Evolutionary conservation across 1,139 yeast species (phyloP), one percentile per base, ranked within the genome.

Genomic region (Yamadazyma diddensiae): DNA sequence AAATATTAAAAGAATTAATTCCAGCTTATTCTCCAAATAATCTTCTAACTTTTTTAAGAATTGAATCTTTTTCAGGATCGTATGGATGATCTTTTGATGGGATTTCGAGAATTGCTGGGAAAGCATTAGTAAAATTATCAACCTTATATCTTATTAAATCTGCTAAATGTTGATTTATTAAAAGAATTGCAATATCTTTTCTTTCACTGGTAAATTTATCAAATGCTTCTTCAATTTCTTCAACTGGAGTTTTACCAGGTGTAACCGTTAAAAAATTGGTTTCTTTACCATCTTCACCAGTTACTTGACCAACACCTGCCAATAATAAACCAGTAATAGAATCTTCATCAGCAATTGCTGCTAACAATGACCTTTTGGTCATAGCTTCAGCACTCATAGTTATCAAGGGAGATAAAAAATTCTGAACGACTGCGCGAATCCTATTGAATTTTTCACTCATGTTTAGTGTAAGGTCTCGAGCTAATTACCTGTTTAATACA

Each of bases 81-180:
- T 92, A 92, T 15, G 99, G 98, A 57, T 92, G 97, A 55, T 92
- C 99, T 66, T 92, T 92, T 12, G 97, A 86, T 24, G 99, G 99
- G 47, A 92, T 92, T 62, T 92, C 99, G 53, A 92, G 71, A 32
- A 92, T 79, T 3, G 98, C 97, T 6, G 99, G 99, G 62, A 92
- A 92, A 8, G 98, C 95, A 47, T 81, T 79, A 21, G 95, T 79
- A 61, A 76, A 92, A 30, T 76, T 70, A 53, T 94, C 99, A 30
- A 92, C 88, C 46, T 76, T 73, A 47, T 71, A 73, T 59, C 99
- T 75, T 38, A 92, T 92, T 50, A 79, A 73, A 52, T 94, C 97
- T 9, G 98, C 98, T 48, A 92, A 71, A 61, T 88, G 96, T 59
- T 92, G 99, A 58, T 90, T 92, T 55, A 92, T 88, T 55, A 92